These are phyloP conservation scores for Ustilago bromivora DNA, from an alignment of 1,284 basidiomycete genomes.

Conservation along the genomic window DNA sequence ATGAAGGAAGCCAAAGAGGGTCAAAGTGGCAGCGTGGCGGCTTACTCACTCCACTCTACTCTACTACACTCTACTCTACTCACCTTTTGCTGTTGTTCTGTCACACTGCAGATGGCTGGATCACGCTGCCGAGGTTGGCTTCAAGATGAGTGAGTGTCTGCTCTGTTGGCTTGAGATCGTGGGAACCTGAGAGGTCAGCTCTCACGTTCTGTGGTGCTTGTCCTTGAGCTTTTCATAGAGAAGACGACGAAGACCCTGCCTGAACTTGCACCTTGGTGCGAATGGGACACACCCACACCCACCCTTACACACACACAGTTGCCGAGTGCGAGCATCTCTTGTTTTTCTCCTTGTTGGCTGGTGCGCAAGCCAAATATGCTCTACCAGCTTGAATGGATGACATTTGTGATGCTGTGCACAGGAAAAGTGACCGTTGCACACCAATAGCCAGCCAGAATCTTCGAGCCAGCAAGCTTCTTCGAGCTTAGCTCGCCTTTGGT, in stretches of 20 bases:
- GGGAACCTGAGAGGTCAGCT: neutral
- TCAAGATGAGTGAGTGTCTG: neutral
- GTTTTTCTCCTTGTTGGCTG: no score
- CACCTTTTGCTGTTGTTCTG: constrained; percentile 1
- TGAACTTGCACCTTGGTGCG: neutral
- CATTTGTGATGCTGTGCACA: neutral
- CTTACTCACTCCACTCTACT: neutral
- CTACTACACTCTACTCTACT: neutral
- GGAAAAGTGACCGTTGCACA: constrained; percentile 1
- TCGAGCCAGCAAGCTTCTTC: neutral
- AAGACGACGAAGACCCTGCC: neutral
- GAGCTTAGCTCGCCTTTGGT: no score
- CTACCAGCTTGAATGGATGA: no score
- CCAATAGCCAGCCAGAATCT: constrained; percentile 1
- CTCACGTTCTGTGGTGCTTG: neutral
- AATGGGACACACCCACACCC: no score
- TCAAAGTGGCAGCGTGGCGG: neutral
- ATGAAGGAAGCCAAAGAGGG: neutral
- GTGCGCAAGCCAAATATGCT: no score
- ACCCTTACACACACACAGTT: no score
- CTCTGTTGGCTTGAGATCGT: constrained; percentile 1
- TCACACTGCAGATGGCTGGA: neutral
- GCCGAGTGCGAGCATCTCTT: no score
- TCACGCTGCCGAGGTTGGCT: neutral
- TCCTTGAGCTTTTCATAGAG: neutral